Evolutionary conservation across 331 rosid genomes (phyloP).

Genomic region (Erythrophleum ivorense): DNA sequence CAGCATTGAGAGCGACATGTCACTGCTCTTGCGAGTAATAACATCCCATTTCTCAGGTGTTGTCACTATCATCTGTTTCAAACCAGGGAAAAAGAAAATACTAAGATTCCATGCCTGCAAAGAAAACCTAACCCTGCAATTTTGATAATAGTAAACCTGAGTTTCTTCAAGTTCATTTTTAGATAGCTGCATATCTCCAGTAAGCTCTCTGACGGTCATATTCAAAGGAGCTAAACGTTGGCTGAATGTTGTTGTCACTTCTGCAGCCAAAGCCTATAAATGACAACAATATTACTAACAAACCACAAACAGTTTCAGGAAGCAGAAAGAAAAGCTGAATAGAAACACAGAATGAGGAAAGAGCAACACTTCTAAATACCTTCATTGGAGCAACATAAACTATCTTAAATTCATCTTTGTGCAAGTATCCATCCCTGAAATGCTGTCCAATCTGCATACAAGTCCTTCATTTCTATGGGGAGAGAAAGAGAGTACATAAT

Average conservation of each 20-base stretch:
- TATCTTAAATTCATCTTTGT: slow-evolving; percentile 90
- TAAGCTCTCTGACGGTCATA: slow-evolving; percentile 88
- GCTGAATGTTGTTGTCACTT: slow-evolving; percentile 93
- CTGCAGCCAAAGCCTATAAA: slow-evolving; percentile 95
- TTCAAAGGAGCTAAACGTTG: slow-evolving; percentile 94
- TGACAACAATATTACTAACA: slow-evolving; percentile 36
- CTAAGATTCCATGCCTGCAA: slow-evolving; percentile 37
- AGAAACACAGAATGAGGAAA: slow-evolving; percentile 29
- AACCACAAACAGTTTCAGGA: slow-evolving; percentile 21
- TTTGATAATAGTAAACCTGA: slow-evolving; percentile 69
- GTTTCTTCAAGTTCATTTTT: slow-evolving; percentile 95
- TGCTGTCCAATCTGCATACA: slow-evolving; percentile 93
- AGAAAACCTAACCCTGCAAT: slow-evolving; percentile 35
- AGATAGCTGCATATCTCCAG: slow-evolving; percentile 98
- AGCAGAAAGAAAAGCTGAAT: slow-evolving; percentile 27
- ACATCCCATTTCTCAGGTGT: slow-evolving; percentile 99
- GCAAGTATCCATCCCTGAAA: slow-evolving; percentile 94
- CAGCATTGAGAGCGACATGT: slow-evolving; percentile 93
- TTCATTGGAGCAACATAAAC: slow-evolving; percentile 99
- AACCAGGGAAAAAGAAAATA: slow-evolving; percentile 32
- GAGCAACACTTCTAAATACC: slow-evolving; percentile 53
- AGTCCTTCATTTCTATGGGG: slow-evolving; percentile 27
- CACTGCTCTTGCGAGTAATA: slow-evolving; percentile 98
- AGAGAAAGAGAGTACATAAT: slow-evolving; percentile 13
- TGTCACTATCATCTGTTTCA: slow-evolving; percentile 94